Conservation (phyloP, 2,329 filamentous ascomycete species). For the Pyricularia sp. region DNA sequence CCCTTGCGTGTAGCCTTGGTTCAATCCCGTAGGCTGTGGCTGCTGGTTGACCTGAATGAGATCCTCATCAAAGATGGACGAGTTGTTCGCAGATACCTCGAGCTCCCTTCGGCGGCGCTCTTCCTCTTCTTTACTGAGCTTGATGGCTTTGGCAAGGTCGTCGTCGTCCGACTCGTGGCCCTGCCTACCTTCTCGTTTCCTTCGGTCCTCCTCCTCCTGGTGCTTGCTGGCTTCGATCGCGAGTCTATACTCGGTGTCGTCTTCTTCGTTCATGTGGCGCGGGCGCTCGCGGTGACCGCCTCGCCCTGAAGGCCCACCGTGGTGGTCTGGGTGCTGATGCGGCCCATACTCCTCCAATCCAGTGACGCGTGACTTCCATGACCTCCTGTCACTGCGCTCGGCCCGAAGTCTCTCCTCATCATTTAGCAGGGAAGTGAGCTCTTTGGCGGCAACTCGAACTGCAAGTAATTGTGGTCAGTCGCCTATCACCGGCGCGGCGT, state of each 20-base stretch:
- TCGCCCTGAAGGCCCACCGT: neutral
- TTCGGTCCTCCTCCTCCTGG: constrained; percentile 82
- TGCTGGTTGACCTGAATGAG: constrained; percentile 43
- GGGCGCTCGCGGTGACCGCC: constrained; percentile 20
- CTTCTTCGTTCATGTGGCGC: constrained; percentile 53
- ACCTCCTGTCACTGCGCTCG: constrained; percentile 81
- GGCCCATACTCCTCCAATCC: constrained; percentile 73
- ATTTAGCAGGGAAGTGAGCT: constrained; percentile 79
- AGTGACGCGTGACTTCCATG: constrained; percentile 93
- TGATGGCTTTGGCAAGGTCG: constrained; percentile 87
- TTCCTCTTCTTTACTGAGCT: constrained; percentile 88
- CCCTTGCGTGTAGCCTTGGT: constrained; percentile 96
- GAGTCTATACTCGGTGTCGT: constrained; percentile 81
- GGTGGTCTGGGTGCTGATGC: constrained; percentile 19
- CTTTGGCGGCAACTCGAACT: constrained; percentile 95
- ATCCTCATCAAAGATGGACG: constrained; percentile 79
- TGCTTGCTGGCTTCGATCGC: constrained; percentile 91
- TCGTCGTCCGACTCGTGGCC: constrained; percentile 54
- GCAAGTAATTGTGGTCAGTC: constrained; percentile 15
- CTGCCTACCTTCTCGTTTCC: constrained; percentile 53
- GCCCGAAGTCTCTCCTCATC: constrained; percentile 87
- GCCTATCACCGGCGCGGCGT: neutral
- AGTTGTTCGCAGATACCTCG: constrained; percentile 64
- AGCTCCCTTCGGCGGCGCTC: constrained; percentile 76
- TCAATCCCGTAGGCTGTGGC: constrained; percentile 79